Base-by-base conservation (phyloP, 148 eudicot genomes). In the Dianthus caryophyllus region DNA sequence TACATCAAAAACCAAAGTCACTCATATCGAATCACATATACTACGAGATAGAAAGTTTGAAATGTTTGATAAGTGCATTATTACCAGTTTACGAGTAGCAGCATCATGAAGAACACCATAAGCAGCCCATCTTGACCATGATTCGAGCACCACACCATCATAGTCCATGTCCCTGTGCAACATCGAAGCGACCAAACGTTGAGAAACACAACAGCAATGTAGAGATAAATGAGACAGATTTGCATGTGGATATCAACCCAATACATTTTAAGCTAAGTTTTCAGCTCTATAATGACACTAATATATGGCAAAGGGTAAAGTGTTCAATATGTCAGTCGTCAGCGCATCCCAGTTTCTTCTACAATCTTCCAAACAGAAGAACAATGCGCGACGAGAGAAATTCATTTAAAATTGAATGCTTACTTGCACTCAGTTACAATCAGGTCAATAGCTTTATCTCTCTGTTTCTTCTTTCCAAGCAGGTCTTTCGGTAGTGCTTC, bases 71-170 rank as follows among this genome's bases (percentile, higher is more conserved):
- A 39, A 29, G 56, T 31, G 49, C 17, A 36, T 24, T 5, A 57
- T 59, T 85, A 94, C 99, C 93, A 55, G 30, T 78, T 80, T 84
- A 52, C 96, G 87, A 85, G 86, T 54, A 52, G 72, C 76, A 59
- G 89, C 75, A 72, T 90, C 89, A 51, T 88, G 83, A 68, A 94
- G 82, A 80, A 94, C 69, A 69, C 93, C 91, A 78, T 84, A 87
- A 64, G 85, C 87, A 65, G 89, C 89, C 99, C 99, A 94, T 74
- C 89, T 90, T 55, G 99, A 94, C 99, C 99, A 94, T 50, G 99
- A 88, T 76, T 94, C 99, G 22, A 94, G 87, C 50, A 90, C 99
- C 67, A 94, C 75, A 64, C 99, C 99, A 77, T 94, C 97, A 82
- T 84, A 94, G 52, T 61, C 88, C 90, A 90, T 82, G 73, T 94